Base-by-base conservation (phyloP, 495 filamentous ascomycete genomes). In the Paragyromitra xinjiangensis region DNA sequence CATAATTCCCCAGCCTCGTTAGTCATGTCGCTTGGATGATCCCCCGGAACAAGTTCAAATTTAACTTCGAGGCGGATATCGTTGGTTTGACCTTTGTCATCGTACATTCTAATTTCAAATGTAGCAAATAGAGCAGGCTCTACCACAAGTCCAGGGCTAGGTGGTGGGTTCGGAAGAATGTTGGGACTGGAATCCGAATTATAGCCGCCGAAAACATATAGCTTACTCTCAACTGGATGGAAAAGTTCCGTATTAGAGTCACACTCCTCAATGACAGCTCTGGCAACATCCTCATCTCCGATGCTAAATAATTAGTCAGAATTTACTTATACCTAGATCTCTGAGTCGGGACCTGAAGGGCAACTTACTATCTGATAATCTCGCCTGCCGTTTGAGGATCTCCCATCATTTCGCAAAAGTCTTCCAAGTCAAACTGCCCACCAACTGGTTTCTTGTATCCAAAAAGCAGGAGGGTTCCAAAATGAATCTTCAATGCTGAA, bases 381-480 rank as follows among this genome's bases (percentile, higher is more conserved):
- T 82, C 81, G 4, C 73, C 78, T 1, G 68, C 71, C 22, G 74
- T 76, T 55, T 76, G 73, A n/a, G 77, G 34, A 24, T 79, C 56
- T 24, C 71, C 80, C 40, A 77, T 73, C 74, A 78, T 82, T 19
- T 75, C 55, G 29, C 63, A 71, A 67, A 81, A 83, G 14, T 78
- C 73, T 14, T 69, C 53, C 14, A 74, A 40, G 8, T 66, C 73
- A 70, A 70, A 71, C 22, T 55, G 55, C 14, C 76, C 78, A 50
- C 58, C 71, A 40, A 55, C 14, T 16, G 78, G 71, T 16, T 72
- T 72, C 64, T 65, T 80, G 69, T 83, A 82, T 53, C 74, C 78
- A 74, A 79, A 83, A 19, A 83, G 67, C 11, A 83, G 64, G 42
- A 83, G 53, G 24, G 67, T 78, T 26, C 81, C 81, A 34, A 82